Conservation (phyloP, 2,329 filamentous ascomycete species). For the Uncinocarpus reesii region DNA sequence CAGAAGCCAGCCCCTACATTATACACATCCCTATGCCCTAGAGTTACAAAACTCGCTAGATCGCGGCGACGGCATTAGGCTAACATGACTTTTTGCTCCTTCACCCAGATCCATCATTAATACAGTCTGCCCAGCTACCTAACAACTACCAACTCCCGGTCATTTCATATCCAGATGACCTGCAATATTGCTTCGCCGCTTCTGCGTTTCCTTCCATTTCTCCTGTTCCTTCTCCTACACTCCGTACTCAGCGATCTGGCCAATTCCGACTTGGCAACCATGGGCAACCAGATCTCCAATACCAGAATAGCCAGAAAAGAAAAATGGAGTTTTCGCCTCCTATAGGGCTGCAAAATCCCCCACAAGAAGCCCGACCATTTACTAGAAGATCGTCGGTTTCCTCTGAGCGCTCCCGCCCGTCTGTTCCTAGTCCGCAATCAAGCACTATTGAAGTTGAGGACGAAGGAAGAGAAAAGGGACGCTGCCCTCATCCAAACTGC, state of each 20-base stretch:
- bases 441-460: slow-evolving; percentile 44
- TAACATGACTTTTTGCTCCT: neutral
- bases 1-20: no score
- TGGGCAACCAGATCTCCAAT: slow-evolving; percentile 14
- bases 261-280: neutral
- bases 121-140: slow-evolving; percentile 40
- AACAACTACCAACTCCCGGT: slow-evolving; percentile 24
- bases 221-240: slow-evolving; percentile 19
- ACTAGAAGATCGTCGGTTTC: slow-evolving; percentile 56
- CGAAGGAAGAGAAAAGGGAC: slow-evolving; percentile 53
- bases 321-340: slow-evolving; percentile 50
- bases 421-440: slow-evolving; percentile 48
- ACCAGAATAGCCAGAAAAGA: slow-evolving; percentile 20
- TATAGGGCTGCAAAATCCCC: slow-evolving; percentile 46
- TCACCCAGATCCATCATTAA: slow-evolving; percentile 47
- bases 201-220: slow-evolving; percentile 30
- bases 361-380: slow-evolving; percentile 34
- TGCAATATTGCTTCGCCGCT: slow-evolving; percentile 23
- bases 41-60: no score
- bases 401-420: slow-evolving; percentile 58
- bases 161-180: slow-evolving; percentile 29
- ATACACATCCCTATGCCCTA: no score
- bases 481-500: slow-evolving; percentile 75
- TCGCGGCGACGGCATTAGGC: neutral
- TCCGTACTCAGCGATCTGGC: slow-evolving; percentile 21